phyloP scores from a whole-genome alignment of 192 early-diverging fungal genomes.

The Coemansia umbellata region DNA sequence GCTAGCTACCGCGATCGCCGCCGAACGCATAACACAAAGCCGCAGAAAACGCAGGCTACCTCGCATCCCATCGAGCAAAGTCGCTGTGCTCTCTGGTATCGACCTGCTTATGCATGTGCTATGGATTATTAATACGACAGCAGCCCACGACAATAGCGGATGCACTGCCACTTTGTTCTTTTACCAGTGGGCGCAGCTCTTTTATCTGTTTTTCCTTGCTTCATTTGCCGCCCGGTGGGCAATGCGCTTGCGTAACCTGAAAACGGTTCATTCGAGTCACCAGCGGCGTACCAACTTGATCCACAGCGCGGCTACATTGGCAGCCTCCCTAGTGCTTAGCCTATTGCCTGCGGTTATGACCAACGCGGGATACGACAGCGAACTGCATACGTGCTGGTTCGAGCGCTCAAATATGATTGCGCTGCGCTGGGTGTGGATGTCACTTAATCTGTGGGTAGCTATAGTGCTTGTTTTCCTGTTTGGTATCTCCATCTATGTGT shows the following conservation, averaged over 20 bases:
- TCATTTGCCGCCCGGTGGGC: conserved; percentile 31
- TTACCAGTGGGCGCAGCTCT: conserved; percentile 31
- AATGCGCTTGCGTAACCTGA: conserved; percentile 35
- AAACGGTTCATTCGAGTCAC: conserved; percentile 7
- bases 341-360: conserved; percentile 33
- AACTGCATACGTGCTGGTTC: conserved; percentile 33
- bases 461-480: conserved; percentile 30
- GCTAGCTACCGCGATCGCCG: background rate
- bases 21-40: background rate
- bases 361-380: conserved; percentile 12
- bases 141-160: background rate
- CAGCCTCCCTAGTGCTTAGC: conserved; percentile 19
- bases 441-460: conserved; percentile 37
- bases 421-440: conserved; percentile 43
- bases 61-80: conserved; percentile 38
- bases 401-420: conserved; percentile 3
- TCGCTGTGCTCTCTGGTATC: conserved; percentile 32
- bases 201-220: conserved; percentile 37
- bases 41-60: conserved; percentile 7
- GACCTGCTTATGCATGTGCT: conserved; percentile 30
- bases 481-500: conserved; percentile 24
- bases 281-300: conserved; percentile 21
- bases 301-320: conserved; percentile 10
- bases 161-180: conserved; percentile 40
- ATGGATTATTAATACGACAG: conserved; percentile 37